Conservation (phyloP, 176 grass and related monocot species). For the Musa schizocarpa region DNA sequence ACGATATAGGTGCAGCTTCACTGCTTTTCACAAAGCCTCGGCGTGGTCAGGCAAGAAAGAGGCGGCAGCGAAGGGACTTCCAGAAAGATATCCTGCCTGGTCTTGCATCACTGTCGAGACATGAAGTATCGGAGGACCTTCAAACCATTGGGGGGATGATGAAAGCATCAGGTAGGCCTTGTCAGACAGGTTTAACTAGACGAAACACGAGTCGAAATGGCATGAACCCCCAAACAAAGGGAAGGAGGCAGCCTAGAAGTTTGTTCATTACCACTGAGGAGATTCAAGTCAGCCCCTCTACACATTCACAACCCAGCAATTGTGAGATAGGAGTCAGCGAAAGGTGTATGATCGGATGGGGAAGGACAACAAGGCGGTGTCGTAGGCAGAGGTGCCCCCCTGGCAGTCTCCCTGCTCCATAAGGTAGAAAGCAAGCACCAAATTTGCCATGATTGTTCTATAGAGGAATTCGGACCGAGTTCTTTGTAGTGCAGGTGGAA, state of each 20-base stretch:
- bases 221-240: slow-evolving; percentile 5
- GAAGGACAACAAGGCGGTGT: slow-evolving; percentile 62
- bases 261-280: slow-evolving; percentile 13
- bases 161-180: slow-evolving; percentile 2
- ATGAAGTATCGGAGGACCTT: slow-evolving; percentile 54
- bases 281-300: not conserved
- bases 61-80: slow-evolving; percentile 37
- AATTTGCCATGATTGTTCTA: not conserved
- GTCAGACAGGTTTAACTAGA: not conserved
- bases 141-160: slow-evolving; percentile 32
- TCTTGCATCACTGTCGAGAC: slow-evolving; percentile 32
- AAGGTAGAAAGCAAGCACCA: slow-evolving; percentile 14
- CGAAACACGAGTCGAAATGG: slow-evolving; percentile 20
- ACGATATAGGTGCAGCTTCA: slow-evolving; percentile 13
- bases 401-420: slow-evolving; percentile 25
- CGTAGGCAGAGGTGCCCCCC: slow-evolving; percentile 40
- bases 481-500: not conserved
- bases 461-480: not conserved
- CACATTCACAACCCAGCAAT: slow-evolving; percentile 14
- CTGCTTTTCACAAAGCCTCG: slow-evolving; percentile 30
- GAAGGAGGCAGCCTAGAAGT: slow-evolving; percentile 26
- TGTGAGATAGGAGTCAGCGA: slow-evolving; percentile 24
- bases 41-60: slow-evolving; percentile 30
- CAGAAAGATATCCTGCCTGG: slow-evolving; percentile 48
- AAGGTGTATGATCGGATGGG: slow-evolving; percentile 40